A percentile compares a stretch with the other conserved stretches of the same genome.
Conservation (phyloP, 148 eudicot genomes). For the Cornus controversa region DNA sequence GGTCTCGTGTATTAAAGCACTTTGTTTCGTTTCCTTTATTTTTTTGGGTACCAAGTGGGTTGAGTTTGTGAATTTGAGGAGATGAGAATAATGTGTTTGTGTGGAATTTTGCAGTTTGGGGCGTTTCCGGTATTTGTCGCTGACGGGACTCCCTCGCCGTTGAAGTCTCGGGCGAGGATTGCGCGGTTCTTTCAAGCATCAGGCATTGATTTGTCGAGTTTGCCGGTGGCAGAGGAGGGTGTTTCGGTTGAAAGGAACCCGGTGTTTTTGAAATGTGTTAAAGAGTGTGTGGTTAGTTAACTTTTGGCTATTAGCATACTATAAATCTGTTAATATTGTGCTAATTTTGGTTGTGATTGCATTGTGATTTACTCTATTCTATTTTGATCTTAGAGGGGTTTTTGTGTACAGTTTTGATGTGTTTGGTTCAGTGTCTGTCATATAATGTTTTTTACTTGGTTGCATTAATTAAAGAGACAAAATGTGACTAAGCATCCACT, state of each 20-base stretch:
- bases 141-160: slow-evolving; percentile 83
- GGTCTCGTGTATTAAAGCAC: not conserved
- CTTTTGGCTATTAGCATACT: not conserved
- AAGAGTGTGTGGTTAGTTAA: slow-evolving; percentile 74
- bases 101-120: slow-evolving; percentile 62
- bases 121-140: slow-evolving; percentile 92
- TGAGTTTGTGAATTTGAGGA: not conserved
- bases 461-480: not conserved
- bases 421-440: not conserved
- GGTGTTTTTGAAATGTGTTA: slow-evolving; percentile 58
- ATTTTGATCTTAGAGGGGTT: not conserved
- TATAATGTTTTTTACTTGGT: not conserved
- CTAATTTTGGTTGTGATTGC: not conserved
- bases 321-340: too few relatives aligned
- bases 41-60: slow-evolving; percentile 3
- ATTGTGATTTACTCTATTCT: not conserved
- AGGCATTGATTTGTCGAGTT: slow-evolving; percentile 51
- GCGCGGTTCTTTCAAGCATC: slow-evolving; percentile 60
- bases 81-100: slow-evolving; percentile 1
- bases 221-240: slow-evolving; percentile 57
- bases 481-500: not conserved
- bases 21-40: too few relatives aligned
- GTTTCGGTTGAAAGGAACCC: slow-evolving; percentile 69
- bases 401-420: not conserved
- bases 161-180: slow-evolving; percentile 84